Evolutionary conservation across 495 filamentous ascomycete species (phyloP).

Genomic region (Lepraria neglecta): DNA sequence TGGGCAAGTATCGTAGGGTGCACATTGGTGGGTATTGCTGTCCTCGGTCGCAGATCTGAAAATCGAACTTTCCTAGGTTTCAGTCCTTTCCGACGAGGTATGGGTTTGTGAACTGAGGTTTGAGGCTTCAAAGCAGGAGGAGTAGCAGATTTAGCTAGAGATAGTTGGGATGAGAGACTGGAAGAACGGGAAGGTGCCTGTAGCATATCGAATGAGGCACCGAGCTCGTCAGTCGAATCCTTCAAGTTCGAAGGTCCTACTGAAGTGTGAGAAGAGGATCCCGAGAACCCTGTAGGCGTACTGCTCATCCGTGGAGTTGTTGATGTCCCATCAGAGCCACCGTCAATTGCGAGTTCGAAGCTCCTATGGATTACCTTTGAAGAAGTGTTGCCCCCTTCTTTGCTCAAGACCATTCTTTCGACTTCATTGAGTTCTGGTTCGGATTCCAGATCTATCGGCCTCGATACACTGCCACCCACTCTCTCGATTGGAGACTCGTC

Average conservation of each 20-base stretch:
- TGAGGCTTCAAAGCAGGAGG: conserved; percentile 18
- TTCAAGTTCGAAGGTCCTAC: conserved; percentile 21
- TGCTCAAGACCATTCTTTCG: neutral
- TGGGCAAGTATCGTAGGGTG: conserved; percentile 69
- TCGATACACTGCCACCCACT: conserved; percentile 13
- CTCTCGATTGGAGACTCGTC: neutral
- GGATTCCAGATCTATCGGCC: conserved; percentile 8
- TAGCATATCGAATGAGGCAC: conserved; percentile 11
- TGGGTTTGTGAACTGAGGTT: conserved; percentile 7
- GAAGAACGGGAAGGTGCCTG: conserved; percentile 23
- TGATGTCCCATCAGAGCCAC: conserved; percentile 22
- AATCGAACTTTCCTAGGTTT: conserved; percentile 21
- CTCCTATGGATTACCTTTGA: conserved; percentile 1
- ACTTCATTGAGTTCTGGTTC: conserved; percentile 9
- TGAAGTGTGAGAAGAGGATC: conserved; percentile 26
- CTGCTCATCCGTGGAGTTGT: conserved; percentile 24
- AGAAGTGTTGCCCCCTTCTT: conserved; percentile 2
- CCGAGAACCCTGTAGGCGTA: conserved; percentile 26
- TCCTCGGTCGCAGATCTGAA: conserved; percentile 57
- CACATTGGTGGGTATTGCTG: conserved; percentile 73
- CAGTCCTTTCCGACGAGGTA: conserved; percentile 10
- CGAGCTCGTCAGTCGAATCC: conserved; percentile 16
- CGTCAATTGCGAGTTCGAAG: conserved; percentile 10
- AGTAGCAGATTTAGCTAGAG: conserved; percentile 26
- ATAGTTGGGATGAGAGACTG: conserved; percentile 24